Base-by-base conservation (phyloP, 345 rosid genomes). In the Xanthoceras sorbifolium region DNA sequence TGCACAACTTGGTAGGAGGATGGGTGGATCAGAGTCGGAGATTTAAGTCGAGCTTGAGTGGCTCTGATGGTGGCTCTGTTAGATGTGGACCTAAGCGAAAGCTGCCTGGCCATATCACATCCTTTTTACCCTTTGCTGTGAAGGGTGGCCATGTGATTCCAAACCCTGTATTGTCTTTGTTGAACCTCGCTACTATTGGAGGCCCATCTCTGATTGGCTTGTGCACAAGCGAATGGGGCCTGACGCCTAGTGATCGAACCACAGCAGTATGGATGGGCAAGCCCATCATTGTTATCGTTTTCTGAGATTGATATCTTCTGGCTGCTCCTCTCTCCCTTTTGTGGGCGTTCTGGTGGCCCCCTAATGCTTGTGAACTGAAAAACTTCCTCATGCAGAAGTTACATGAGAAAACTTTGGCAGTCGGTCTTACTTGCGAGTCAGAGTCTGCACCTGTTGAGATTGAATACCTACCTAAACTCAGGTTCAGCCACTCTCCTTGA, bases 311-410 rank as follows among this genome's bases (percentile, higher is more conserved):
- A 67, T 77, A 82, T 76, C 86, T 91, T 82, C 87, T 84, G 36
- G 89, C 90, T 26, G 90, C 92, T 40, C 92, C 92, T 77, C 93
- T 86, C 82, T 91, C 92, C 71, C 92, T 82, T 80, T 88, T 91
- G 87, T 91, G 97, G 67, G 97, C 97, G 64, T 91, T 91, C 84
- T 91, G 93, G 80, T 91, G 96, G 42, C 96, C 96, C 20, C 96
- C 96, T 34, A 91, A 77, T 34, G 96, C 96, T 71, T 91, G 96
- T 46, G 92, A 89, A 73, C 92, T 91, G 79, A 69, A 91, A 81
- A 91, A 91, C 80, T 88, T 91, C 74, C 93, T 89, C 85, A 85
- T 86, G 83, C 96, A 91, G 76, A 89, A 91, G 80, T 89, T 88
- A 36, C 96, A 91, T 6, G 92, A 88, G 85, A 88, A 89, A 74